These are phyloP conservation scores for Dinochytrium kinnereticum DNA, from an alignment of 371 early-diverging fungal species.

Conservation along the genomic window DNA sequence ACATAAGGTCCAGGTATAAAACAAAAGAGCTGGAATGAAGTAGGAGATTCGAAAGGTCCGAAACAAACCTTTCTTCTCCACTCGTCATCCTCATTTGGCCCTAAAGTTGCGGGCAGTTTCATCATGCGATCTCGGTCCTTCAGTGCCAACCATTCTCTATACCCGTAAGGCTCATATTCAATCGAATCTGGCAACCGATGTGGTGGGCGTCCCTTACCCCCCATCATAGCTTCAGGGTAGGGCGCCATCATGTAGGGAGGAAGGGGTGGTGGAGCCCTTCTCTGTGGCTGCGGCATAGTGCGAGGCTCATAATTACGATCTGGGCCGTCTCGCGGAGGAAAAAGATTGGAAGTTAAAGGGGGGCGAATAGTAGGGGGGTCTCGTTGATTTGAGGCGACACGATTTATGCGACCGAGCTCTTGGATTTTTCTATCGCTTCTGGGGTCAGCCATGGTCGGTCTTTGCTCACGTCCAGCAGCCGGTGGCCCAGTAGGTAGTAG, in stretches of 20 bases:
- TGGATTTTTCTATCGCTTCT: too few species aligned
- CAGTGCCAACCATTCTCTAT: constrained; percentile 2
- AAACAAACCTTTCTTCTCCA: constrained; percentile 6
- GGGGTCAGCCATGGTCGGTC: too few species aligned
- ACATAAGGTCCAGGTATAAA: too few species aligned
- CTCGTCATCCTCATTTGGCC: constrained; percentile 8
- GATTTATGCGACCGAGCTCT: too few species aligned
- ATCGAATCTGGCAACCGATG: constrained; percentile 2
- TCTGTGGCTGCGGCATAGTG: neutral
- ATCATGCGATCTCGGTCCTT: constrained; percentile 8
- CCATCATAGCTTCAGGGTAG: neutral
- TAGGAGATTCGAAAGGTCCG: neutral
- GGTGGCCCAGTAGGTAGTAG: too few species aligned
- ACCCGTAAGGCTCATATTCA: constrained; percentile 11
- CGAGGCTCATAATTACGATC: too few species aligned
- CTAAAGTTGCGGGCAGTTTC: constrained; percentile 5
- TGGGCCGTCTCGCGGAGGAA: too few species aligned
- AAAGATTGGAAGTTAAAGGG: too few species aligned
- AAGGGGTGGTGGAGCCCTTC: neutral
- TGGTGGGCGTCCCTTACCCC: neutral
- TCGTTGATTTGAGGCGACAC: too few species aligned
- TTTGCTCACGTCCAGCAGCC: too few species aligned
- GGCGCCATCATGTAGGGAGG: neutral
- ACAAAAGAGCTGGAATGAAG: too few species aligned
- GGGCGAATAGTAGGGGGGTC: too few species aligned